These are phyloP conservation scores for Diaporthe sp. DNA, from an alignment of 2,329 filamentous ascomycete genomes.

Conservation along the genomic window DNA sequence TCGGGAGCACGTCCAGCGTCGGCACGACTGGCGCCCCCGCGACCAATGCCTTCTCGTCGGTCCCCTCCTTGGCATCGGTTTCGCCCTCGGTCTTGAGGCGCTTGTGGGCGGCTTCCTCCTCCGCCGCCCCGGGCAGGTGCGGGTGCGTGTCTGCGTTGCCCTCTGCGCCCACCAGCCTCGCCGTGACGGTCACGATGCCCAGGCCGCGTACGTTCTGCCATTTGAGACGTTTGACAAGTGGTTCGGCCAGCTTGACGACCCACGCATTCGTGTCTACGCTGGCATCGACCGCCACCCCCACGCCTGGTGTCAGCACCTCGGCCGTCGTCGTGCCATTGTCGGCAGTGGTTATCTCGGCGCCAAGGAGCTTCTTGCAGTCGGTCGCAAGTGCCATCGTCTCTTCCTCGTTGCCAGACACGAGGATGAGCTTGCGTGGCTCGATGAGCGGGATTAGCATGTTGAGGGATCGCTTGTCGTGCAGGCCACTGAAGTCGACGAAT, in stretches of 20 bases:
- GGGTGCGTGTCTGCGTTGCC: constrained; percentile 56
- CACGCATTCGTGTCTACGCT: constrained; percentile 98
- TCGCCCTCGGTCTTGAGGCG: constrained; percentile 61
- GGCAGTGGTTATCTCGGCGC: constrained; percentile 55
- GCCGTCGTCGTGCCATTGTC: constrained; percentile 59
- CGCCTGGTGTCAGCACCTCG: constrained; percentile 84
- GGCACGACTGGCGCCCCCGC: constrained; percentile 55
- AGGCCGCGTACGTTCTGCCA: constrained; percentile 96
- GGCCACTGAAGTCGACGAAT: constrained; percentile 90
- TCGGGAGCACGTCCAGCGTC: constrained; percentile 68
- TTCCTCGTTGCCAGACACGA: constrained; percentile 84
- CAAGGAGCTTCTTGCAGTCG: constrained; percentile 81
- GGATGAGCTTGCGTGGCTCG: constrained; percentile 91
- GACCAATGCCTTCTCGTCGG: constrained; percentile 36
- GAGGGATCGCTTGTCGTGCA: constrained; percentile 93
- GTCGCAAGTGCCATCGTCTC: constrained; percentile 85
- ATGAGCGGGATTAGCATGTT: constrained; percentile 97
- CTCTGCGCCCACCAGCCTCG: constrained; percentile 65
- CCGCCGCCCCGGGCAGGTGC: constrained; percentile 52
- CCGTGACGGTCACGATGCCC: constrained; percentile 93
- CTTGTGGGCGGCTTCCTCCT: constrained; percentile 64
- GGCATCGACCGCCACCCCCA: constrained; percentile 84
- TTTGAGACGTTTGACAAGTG: constrained; percentile 86
- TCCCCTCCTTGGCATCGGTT: constrained; percentile 43
- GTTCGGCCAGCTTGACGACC: constrained; percentile 90